These are phyloP conservation scores for Mycosarcoma maydis DNA, from an alignment of 1,284 basidiomycete species.

Conservation along the genomic window DNA sequence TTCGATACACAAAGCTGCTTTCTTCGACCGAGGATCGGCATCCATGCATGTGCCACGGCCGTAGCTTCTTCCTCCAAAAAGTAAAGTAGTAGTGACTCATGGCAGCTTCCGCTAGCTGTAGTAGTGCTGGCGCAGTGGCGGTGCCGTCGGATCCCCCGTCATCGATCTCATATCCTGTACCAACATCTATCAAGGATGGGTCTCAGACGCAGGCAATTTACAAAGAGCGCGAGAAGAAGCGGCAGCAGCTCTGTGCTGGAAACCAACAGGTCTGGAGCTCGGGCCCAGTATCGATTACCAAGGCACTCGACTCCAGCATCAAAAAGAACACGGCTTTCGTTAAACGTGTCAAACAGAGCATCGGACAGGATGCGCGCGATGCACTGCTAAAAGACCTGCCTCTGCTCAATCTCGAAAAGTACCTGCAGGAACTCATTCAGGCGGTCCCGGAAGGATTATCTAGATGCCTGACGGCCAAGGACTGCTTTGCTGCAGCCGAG, in stretches of 20 bases:
- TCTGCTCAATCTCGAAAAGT: constrained; percentile 89
- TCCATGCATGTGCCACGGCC: constrained; percentile 4
- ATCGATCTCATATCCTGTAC: constrained; percentile 8
- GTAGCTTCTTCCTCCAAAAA: background rate
- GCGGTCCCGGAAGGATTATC: constrained; percentile 85
- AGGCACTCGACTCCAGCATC: constrained; percentile 59
- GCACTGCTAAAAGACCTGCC: constrained; percentile 77
- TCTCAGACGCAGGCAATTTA: constrained; percentile 22
- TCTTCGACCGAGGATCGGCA: background rate
- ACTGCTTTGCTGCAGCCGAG: constrained; percentile 84
- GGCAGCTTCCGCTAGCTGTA: constrained; percentile 9
- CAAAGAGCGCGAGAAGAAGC: constrained; percentile 52
- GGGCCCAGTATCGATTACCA: constrained; percentile 28
- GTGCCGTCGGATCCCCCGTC: background rate
- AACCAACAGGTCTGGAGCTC: constrained; percentile 48
- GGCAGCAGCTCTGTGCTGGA: constrained; percentile 37
- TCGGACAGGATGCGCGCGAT: constrained; percentile 67
- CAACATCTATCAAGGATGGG: constrained; percentile 27
- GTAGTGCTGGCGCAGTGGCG: constrained; percentile 3
- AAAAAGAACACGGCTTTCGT: constrained; percentile 65
- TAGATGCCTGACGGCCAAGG: constrained; percentile 86
- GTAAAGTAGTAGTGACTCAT: background rate
- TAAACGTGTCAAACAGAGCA: constrained; percentile 58
- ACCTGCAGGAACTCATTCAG: constrained; percentile 90
- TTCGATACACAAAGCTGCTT: too few species aligned